Evolutionary conservation across 306 rosid species (phyloP), one percentile per base, ranked within the genome.

Genomic region (Fagus sylvatica): DNA sequence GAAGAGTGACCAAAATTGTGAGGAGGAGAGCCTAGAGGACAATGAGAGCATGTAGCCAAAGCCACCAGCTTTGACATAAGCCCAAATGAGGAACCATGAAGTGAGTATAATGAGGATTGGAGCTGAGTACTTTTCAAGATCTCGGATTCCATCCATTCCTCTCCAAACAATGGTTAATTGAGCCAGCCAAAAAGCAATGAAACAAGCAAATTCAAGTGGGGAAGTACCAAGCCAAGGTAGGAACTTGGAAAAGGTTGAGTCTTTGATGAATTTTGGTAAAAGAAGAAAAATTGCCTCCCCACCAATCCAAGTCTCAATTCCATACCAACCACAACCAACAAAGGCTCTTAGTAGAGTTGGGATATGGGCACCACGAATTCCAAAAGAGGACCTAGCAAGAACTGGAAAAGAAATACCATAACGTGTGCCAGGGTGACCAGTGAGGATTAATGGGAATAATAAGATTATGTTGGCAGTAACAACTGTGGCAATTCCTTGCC

Each of bases 291-390:
- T 92, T 0, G 97, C 96, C n/a, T 92, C 95, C 0, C 98, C 97
- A 16, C 97, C 95, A 6, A 94, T 94, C 98, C 98, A 92, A 1
- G 97, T 88, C 75, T 94, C 98, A 73, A 94, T 94, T 2, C 98
- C 98, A 62, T 92, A 94, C 97, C 98, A 94, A 67, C 98, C 98
- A 79, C 98, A 92, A n/a, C 97, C 98, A 49, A 94, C 84, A 0
- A 92, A 49, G 13, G 97, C 97, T 36, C 98, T 81, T 1, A 94
- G 79, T 2, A 94, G 92, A 2, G 97, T 90, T 4, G 97, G 97
- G 22, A 94, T 53, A 36, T 94, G 98, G 64, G 98, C 91, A 61
- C 98, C 98, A 4, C 79, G 87, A 36, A 94, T 86, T 0, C 98
- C 98, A 51, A 94, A 94, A 9, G 95, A 85, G 48, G 98, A 92